Conservation (phyloP, 257 asterid genomes). For the Solanum sitiens region DNA sequence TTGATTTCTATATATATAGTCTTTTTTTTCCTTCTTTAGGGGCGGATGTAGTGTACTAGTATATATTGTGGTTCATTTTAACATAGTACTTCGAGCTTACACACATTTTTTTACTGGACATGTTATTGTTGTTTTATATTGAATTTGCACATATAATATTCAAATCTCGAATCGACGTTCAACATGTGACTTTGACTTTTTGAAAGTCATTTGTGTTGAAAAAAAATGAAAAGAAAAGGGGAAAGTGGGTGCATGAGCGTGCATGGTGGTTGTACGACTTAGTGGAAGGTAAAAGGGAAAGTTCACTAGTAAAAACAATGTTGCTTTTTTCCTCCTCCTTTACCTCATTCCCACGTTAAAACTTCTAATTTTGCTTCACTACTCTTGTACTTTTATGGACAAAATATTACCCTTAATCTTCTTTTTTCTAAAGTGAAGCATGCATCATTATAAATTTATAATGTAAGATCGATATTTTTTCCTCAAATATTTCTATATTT, state of each 20-base stretch:
- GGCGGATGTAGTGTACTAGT: background rate
- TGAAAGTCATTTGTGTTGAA: background rate
- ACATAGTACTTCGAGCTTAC: background rate
- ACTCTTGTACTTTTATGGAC: background rate
- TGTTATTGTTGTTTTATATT: background rate
- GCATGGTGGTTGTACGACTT: slow-evolving; percentile 33
- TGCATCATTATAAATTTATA: background rate
- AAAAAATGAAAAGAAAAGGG: background rate
- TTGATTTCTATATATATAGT: no score
- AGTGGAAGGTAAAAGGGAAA: background rate
- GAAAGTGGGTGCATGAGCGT: slow-evolving; percentile 29
- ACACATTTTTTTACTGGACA: background rate
- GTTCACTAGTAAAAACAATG: background rate
- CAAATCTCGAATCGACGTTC: background rate
- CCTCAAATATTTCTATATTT: background rate
- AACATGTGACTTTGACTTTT: background rate
- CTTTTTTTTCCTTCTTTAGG: background rate
- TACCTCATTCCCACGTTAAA: background rate
- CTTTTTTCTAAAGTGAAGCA: background rate
- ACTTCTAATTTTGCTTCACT: background rate
- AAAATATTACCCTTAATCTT: background rate
- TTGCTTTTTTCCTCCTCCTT: background rate
- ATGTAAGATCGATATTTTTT: no score
- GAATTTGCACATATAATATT: background rate
- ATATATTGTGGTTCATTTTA: no score